phyloP scores from a whole-genome alignment of 129 eudicot species.

The Flaveria brownii region DNA sequence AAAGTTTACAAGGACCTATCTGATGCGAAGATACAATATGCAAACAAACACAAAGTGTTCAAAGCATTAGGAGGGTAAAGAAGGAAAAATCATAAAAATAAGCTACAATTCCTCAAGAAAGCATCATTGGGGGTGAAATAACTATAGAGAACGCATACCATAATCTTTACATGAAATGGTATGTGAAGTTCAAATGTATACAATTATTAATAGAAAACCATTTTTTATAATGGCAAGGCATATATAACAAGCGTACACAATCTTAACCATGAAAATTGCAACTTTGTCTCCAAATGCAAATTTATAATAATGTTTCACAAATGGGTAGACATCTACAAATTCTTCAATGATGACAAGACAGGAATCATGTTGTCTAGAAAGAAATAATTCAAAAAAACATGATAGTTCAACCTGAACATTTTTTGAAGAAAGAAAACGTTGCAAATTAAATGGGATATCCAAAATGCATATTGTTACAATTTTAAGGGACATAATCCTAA shows the following conservation, averaged over 20 bases:
- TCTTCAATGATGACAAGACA: neutral
- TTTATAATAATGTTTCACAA: neutral
- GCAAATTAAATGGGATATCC: neutral
- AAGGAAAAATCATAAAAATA: neutral
- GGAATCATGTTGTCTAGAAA: neutral
- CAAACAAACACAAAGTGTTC: neutral
- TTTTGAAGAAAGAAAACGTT: neutral
- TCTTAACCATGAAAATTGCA: neutral
- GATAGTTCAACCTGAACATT: neutral
- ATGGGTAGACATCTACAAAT: neutral
- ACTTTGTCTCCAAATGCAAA: neutral
- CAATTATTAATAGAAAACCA: neutral
- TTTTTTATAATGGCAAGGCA: neutral
- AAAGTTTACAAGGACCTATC: neutral
- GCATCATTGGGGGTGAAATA: neutral
- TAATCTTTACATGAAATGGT: neutral
- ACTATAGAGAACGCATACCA: neutral
- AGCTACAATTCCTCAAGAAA: neutral
- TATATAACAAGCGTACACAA: neutral
- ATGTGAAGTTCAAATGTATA: neutral
- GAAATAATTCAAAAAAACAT: neutral
- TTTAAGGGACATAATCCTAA: neutral
- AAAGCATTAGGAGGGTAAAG: neutral
- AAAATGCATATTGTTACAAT: neutral
- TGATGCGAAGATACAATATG: neutral